Evolutionary conservation across 225 moss, liverwort and hornwort species (phyloP).

Genomic region (Physcomitrellopsis africana): DNA sequence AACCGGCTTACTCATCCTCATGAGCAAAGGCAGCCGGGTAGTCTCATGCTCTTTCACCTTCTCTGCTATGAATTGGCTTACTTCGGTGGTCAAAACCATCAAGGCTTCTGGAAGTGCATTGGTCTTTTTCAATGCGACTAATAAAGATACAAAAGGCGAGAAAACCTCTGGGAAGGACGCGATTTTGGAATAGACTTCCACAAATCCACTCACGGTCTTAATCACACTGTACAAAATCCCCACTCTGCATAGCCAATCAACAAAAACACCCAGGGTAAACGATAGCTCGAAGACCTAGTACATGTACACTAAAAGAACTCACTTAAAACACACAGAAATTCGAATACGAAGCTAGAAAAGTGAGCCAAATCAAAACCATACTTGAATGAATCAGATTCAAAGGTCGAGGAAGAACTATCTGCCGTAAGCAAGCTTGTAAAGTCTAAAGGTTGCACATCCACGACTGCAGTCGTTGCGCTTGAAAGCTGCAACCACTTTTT

Average conservation of each 20-base stretch:
- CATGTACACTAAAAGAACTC: conserved; percentile 6
- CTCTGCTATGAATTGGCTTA: conserved; percentile 52
- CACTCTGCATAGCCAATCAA: conserved; percentile 52
- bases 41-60: conserved; percentile 68
- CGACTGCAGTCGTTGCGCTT: conserved; percentile 30
- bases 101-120: conserved; percentile 57
- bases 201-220: conserved; percentile 72
- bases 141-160: conserved; percentile 65
- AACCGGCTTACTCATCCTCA: conserved; percentile 80
- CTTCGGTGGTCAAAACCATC: conserved; percentile 54
- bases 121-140: conserved; percentile 50
- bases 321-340: background rate
- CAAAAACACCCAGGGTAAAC: conserved; percentile 31
- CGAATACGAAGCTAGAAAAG: conserved; percentile 14
- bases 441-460: conserved; percentile 62
- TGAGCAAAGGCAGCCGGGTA: conserved; percentile 74
- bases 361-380: conserved; percentile 31
- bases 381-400: conserved; percentile 72
- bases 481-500: conserved; percentile 81
- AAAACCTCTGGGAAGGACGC: conserved; percentile 86
- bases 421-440: conserved; percentile 69
- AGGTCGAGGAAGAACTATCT: conserved; percentile 63
- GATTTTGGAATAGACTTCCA: conserved; percentile 60
- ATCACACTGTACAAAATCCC: conserved; percentile 76
- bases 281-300: conserved; percentile 15